A percentile compares a stretch with the other conserved stretches of the same genome.
Conservation (phyloP, 495 filamentous ascomycete species). For the Aspergillus sclerotiicarbonarius region DNA sequence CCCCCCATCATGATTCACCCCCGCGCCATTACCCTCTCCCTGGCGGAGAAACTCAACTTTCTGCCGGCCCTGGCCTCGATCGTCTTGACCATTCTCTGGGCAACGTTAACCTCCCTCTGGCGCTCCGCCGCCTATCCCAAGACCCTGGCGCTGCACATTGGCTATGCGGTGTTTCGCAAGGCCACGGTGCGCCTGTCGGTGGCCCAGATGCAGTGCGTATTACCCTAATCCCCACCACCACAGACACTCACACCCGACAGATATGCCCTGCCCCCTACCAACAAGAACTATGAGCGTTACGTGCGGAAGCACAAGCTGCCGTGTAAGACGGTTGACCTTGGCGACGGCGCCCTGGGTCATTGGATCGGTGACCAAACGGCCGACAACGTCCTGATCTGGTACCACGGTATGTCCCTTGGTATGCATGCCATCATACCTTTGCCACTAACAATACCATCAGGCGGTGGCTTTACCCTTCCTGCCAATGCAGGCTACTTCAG, state of each 20-base stretch:
- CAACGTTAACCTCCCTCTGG: conserved; percentile 32
- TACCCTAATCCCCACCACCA: neutral
- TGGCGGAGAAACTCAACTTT: conserved; percentile 35
- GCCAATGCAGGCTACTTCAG: conserved; percentile 49
- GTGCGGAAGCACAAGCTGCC: conserved; percentile 42
- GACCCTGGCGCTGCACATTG: conserved; percentile 35
- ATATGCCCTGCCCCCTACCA: conserved; percentile 37
- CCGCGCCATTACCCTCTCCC: conserved; percentile 21
- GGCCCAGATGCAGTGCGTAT: conserved; percentile 32
- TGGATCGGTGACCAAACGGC: conserved; percentile 58
- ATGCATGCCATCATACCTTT: no score
- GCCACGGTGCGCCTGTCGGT: conserved; percentile 29
- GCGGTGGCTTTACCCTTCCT: conserved; percentile 60
- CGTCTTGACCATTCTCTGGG: conserved; percentile 28
- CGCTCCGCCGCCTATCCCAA: conserved; percentile 35
- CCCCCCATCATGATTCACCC: conserved; percentile 1
- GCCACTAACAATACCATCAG: conserved; percentile 24
- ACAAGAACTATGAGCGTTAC: conserved; percentile 47
- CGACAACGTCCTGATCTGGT: conserved; percentile 57
- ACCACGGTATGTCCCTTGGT: conserved; percentile 46
- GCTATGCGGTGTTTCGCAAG: conserved; percentile 40
- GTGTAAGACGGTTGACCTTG: conserved; percentile 44
- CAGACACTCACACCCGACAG: conserved; percentile 2
- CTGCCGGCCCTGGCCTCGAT: conserved; percentile 33
- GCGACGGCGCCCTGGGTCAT: conserved; percentile 53